Conservation (phyloP, 306 rosid species). For the Erythrophleum fordii region DNA sequence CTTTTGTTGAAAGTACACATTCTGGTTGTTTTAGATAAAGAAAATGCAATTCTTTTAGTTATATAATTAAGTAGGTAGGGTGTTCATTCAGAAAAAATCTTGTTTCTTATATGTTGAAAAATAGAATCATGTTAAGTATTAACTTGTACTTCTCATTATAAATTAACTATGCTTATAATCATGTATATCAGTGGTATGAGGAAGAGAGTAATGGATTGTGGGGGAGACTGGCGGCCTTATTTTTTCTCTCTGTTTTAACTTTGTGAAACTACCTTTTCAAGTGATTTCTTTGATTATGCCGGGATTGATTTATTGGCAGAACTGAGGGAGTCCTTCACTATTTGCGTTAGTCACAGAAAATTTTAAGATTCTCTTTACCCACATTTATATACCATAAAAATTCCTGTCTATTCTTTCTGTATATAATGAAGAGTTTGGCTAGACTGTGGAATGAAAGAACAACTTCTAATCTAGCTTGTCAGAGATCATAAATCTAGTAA, state of each 20-base stretch:
- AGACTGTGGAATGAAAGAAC: background rate
- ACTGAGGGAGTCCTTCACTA: background rate
- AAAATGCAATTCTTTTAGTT: constrained; percentile 9
- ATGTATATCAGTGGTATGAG: background rate
- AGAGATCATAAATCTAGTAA: background rate
- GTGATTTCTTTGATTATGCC: background rate
- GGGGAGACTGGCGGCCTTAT: background rate
- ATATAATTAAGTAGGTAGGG: background rate
- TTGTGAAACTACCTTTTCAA: constrained; percentile 1
- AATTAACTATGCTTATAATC: background rate
- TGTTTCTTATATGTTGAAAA: background rate
- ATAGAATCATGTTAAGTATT: background rate
- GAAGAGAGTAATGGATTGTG: background rate
- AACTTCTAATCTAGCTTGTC: constrained; percentile 3
- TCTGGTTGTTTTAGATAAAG: constrained; percentile 16
- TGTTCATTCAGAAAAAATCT: constrained; percentile 6
- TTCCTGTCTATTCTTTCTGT: background rate
- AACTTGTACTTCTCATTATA: constrained; percentile 8
- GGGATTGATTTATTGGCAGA: background rate
- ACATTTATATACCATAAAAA: background rate
- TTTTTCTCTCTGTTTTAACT: background rate
- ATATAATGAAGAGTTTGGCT: background rate
- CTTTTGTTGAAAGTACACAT: background rate
- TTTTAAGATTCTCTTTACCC: background rate
- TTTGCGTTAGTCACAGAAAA: background rate